Percentiles rank a stretch among this genome's conserved stretches.
phyloP scores from a whole-genome alignment of 176 grass and related monocot species.

The Oryza officinalis region DNA sequence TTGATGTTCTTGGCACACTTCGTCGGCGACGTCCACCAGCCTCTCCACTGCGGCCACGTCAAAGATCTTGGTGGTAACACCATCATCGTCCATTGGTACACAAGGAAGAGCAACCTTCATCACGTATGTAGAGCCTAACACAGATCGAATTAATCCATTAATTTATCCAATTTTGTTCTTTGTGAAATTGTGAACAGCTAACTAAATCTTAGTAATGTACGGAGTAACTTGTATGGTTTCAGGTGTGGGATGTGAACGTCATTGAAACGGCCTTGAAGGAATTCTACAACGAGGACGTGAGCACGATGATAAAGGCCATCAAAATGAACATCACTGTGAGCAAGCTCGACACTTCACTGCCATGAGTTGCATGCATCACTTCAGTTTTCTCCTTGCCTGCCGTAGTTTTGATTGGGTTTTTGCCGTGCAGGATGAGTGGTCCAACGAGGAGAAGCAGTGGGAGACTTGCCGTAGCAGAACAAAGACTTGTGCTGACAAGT shows the following conservation, averaged over 20 bases:
- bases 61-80: constrained; percentile 58
- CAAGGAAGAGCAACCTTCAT: constrained; percentile 66
- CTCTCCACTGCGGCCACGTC: constrained; percentile 47
- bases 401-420: background rate
- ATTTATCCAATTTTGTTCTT: background rate
- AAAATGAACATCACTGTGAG: constrained; percentile 81
- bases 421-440: constrained; percentile 41
- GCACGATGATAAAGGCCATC: constrained; percentile 72
- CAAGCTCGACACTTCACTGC: constrained; percentile 4
- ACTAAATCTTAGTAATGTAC: background rate
- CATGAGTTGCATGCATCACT: background rate
- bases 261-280: constrained; percentile 85
- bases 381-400: background rate
- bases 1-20: constrained; percentile 75
- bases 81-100: constrained; percentile 65
- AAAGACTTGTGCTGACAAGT: constrained; percentile 51
- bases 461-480: constrained; percentile 42
- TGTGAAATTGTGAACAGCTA: background rate
- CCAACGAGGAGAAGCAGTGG: constrained; percentile 56
- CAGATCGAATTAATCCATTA: background rate
- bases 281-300: constrained; percentile 61
- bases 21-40: constrained; percentile 72
- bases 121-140: constrained; percentile 15
- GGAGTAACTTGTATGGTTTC: constrained; percentile 3
- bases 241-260: constrained; percentile 85